phyloP scores from a whole-genome alignment of 257 asterid genomes.

The Schizonepeta tenuifolia region DNA sequence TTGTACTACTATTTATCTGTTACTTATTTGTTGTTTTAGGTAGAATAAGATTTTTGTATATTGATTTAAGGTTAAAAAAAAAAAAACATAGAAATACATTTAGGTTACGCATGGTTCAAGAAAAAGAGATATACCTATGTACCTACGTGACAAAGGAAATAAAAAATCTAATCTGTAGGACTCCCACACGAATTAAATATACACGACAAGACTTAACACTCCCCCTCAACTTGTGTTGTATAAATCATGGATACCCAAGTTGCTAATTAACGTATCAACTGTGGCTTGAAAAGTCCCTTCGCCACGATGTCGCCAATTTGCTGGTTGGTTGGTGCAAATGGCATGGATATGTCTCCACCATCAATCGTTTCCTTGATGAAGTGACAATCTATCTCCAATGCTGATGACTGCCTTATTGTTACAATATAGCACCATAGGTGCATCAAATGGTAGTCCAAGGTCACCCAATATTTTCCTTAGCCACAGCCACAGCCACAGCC shows the following conservation, averaged over 20 bases:
- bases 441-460: not conserved
- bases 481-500: no score
- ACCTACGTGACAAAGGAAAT: not conserved
- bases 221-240: not conserved
- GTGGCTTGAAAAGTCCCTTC: not conserved
- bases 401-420: not conserved
- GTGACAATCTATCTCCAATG: not conserved
- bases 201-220: not conserved
- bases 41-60: not conserved
- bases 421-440: not conserved
- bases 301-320: not conserved
- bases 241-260: not conserved
- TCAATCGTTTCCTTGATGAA: no score
- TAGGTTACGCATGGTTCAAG: not conserved
- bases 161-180: not conserved
- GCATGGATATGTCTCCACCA: not conserved
- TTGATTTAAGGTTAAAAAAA: not conserved
- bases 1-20: not conserved
- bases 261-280: not conserved
- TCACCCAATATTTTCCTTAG: not conserved
- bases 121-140: not conserved
- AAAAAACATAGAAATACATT: not conserved
- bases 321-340: not conserved
- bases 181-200: not conserved
- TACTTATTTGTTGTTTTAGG: not conserved